These are phyloP conservation scores for Pichia norvegensis DNA, from an alignment of 1,139 yeast genomes.

Conservation along the genomic window DNA sequence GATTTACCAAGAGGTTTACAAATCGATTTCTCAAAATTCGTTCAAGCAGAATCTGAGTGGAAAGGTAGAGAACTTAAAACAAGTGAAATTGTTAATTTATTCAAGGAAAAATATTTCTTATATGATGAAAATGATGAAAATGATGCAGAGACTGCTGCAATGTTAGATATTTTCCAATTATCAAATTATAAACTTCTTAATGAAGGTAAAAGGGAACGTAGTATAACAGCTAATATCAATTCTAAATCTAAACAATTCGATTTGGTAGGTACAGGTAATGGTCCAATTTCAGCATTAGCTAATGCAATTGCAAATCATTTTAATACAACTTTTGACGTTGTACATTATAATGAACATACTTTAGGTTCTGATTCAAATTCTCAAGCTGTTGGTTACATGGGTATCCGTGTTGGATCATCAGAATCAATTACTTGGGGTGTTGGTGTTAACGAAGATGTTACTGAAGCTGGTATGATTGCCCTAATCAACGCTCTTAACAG, in stretches of 20 bases:
- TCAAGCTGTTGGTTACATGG: conserved; percentile 83
- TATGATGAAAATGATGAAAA: conserved; percentile 32
- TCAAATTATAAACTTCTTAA: conserved; percentile 38
- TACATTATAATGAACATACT: conserved; percentile 85
- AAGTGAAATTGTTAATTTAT: conserved; percentile 67
- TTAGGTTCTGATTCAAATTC: conserved; percentile 80
- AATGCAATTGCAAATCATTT: conserved; percentile 63
- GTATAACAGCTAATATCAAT: conserved; percentile 42
- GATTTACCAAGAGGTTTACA: conserved; percentile 91
- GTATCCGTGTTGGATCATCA: conserved; percentile 24
- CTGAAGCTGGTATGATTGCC: conserved; percentile 81
- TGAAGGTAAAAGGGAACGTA: conserved; percentile 31
- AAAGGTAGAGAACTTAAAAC: conserved; percentile 80
- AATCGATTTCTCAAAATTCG: conserved; percentile 78
- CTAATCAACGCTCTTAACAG: conserved; percentile 64
- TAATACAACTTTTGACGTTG: conserved; percentile 56
- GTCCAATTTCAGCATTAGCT: conserved; percentile 87
- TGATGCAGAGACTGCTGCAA: conserved; percentile 15
- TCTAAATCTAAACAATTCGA: conserved; percentile 26
- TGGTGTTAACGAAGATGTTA: conserved; percentile 88
- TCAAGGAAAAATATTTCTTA: conserved; percentile 63
- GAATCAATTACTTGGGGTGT: conserved; percentile 68
- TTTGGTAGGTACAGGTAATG: conserved; percentile 77
- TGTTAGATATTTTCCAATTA: conserved; percentile 33
- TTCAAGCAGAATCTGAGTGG: conserved; percentile 73